Evolutionary conservation across 148 eudicot species (phyloP).

Genomic region (Cornus kousa): DNA sequence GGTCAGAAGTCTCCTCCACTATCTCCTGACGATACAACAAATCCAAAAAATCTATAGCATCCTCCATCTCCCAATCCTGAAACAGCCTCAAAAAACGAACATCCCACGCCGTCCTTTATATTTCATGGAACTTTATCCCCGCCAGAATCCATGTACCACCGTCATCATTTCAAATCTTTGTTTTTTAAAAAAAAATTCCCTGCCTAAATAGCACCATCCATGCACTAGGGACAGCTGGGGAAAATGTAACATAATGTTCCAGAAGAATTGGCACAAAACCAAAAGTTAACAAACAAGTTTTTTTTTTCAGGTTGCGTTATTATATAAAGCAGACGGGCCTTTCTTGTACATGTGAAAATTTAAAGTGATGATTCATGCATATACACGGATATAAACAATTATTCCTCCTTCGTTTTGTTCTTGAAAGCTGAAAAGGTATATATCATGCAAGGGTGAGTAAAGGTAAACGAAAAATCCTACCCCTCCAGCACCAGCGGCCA

Average conservation of each 20-base stretch:
- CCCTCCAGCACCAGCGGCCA: slow-evolving; percentile 99
- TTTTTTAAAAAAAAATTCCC: background rate
- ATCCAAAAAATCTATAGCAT: too few relatives aligned
- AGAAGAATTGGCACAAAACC: too few relatives aligned
- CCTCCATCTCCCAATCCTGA: too few relatives aligned
- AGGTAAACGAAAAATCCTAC: slow-evolving; percentile 36
- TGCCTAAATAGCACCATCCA: background rate
- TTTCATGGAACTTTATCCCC: background rate
- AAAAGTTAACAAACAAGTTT: too few relatives aligned
- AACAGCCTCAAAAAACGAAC: too few relatives aligned
- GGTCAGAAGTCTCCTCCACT: too few relatives aligned
- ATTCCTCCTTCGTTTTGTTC: background rate
- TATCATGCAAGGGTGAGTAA: background rate
- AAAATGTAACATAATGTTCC: too few relatives aligned
- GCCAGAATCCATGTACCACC: background rate
- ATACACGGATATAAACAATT: background rate
- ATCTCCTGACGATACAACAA: too few relatives aligned
- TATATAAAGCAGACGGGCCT: background rate
- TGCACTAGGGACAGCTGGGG: background rate
- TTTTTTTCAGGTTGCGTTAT: background rate
- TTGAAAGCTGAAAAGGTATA: background rate
- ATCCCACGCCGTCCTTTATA: too few relatives aligned
- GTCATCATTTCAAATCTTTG: background rate
- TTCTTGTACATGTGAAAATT: background rate
- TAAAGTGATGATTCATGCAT: background rate